These are phyloP conservation scores for Canavalia gladiata DNA, from an alignment of 306 rosid species.

Conservation along the genomic window DNA sequence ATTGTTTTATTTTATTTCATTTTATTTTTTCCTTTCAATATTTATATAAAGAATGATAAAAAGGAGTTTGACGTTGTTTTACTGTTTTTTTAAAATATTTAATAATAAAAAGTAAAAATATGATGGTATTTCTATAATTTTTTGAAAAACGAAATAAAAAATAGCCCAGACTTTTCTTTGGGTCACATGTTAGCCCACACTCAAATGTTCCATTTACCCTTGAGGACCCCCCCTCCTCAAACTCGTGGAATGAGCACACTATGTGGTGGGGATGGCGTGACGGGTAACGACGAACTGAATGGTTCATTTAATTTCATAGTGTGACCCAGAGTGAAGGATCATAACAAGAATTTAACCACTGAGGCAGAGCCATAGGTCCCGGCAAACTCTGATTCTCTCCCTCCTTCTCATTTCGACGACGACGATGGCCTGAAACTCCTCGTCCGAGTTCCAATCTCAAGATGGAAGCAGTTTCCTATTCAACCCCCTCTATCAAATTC, in stretches of 20 bases:
- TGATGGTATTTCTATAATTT: too few relatives aligned
- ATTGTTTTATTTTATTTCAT: too few relatives aligned
- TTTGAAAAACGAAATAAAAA: too few relatives aligned
- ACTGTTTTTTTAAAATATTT: too few relatives aligned
- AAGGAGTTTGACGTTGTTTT: too few relatives aligned
- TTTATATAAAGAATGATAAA: too few relatives aligned
- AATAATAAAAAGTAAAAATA: too few relatives aligned
- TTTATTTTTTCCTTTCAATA: neutral
- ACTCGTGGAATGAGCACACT: conserved; percentile 54
- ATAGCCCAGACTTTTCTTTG: too few relatives aligned
- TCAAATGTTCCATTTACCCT: neutral
- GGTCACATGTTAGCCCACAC: neutral
- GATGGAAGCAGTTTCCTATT: conserved; percentile 65
- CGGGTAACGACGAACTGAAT: conserved; percentile 45
- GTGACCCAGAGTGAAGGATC: neutral
- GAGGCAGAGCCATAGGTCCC: neutral
- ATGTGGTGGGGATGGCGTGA: conserved; percentile 63
- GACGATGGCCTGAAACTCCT: conserved; percentile 46
- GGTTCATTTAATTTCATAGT: conserved; percentile 37
- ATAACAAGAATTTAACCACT: neutral
- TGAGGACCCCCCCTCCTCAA: neutral
- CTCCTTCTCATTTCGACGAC: neutral
- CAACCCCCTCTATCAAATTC: conserved; percentile 53
- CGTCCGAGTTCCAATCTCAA: conserved; percentile 29
- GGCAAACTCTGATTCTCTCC: neutral